Evolutionary conservation across 1,284 basidiomycete genomes (phyloP).

Genomic region (Ganoderma meredithae): DNA sequence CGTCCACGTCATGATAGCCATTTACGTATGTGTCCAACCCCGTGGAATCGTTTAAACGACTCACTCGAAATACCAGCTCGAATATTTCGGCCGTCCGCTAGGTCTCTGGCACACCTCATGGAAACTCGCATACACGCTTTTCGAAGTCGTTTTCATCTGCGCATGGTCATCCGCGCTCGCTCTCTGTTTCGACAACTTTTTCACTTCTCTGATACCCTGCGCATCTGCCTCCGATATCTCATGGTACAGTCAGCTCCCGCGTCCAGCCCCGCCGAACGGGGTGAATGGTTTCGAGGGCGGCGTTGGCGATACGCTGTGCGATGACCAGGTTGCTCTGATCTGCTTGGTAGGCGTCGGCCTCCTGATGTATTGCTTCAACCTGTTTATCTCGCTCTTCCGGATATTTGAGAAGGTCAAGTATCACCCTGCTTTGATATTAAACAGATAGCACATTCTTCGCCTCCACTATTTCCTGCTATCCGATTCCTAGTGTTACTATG

Average conservation of each 20-base stretch:
- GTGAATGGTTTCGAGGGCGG: constrained; percentile 52
- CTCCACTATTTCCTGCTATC: not conserved
- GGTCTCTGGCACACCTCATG: constrained; percentile 88
- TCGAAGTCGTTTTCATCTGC: constrained; percentile 89
- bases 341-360: constrained; percentile 79
- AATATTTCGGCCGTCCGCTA: constrained; percentile 91
- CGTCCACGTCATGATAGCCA: constrained; percentile 84
- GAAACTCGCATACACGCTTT: constrained; percentile 82
- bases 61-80: constrained; percentile 59
- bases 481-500: constrained; percentile 8
- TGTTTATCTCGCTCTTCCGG: constrained; percentile 85
- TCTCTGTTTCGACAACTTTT: constrained; percentile 90
- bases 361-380: constrained; percentile 79
- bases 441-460: constrained; percentile 18
- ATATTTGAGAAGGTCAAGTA: constrained; percentile 90
- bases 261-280: constrained; percentile 50
- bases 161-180: constrained; percentile 92
- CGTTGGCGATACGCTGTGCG: constrained; percentile 66
- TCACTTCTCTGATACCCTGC: constrained; percentile 87
- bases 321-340: constrained; percentile 77
- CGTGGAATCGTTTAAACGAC: constrained; percentile 3
- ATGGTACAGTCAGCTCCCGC: constrained; percentile 75
- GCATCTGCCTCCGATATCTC: constrained; percentile 60
- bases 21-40: constrained; percentile 65
- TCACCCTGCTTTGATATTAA: constrained; percentile 40